Evolutionary conservation across 139 green algal species (phyloP).

Genomic region (Closterium sp.): DNA sequence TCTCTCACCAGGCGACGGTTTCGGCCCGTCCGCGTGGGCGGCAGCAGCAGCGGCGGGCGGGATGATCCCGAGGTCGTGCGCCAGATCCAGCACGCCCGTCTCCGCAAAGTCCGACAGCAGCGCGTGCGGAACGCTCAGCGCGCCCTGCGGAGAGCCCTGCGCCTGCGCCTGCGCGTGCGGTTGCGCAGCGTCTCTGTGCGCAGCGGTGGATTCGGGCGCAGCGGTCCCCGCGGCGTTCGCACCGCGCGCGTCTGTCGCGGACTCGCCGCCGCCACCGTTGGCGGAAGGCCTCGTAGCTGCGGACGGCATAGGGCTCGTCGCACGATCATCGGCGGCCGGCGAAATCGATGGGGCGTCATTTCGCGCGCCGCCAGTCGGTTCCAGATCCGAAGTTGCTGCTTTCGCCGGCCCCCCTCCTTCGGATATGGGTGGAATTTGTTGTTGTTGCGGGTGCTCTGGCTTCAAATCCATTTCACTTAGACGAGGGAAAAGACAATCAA

Average conservation of each 20-base stretch:
- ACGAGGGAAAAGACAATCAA: too few species aligned
- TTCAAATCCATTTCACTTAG: neutral
- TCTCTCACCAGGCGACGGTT: neutral
- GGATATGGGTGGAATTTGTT: neutral
- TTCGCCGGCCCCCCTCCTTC: neutral
- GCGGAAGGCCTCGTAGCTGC: neutral
- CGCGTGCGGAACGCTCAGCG: neutral
- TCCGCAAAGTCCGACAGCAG: neutral
- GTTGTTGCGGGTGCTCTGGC: neutral
- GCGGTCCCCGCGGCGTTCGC: neutral
- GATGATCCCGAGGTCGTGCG: neutral
- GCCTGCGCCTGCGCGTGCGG: neutral
- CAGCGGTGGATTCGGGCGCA: neutral
- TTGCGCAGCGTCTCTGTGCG: neutral
- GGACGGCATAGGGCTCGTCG: neutral
- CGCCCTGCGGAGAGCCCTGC: neutral
- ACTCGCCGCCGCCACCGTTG: too few species aligned
- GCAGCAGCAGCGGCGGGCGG: too few species aligned
- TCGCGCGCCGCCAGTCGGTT: neutral
- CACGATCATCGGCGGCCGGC: neutral
- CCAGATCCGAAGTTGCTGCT: neutral
- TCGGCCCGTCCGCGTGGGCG: neutral
- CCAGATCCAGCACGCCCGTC: neutral
- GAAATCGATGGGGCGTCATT: neutral
- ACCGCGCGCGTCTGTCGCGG: neutral